phyloP scores from a whole-genome alignment of 2,329 filamentous ascomycete species.

The Microsporum canis region DNA sequence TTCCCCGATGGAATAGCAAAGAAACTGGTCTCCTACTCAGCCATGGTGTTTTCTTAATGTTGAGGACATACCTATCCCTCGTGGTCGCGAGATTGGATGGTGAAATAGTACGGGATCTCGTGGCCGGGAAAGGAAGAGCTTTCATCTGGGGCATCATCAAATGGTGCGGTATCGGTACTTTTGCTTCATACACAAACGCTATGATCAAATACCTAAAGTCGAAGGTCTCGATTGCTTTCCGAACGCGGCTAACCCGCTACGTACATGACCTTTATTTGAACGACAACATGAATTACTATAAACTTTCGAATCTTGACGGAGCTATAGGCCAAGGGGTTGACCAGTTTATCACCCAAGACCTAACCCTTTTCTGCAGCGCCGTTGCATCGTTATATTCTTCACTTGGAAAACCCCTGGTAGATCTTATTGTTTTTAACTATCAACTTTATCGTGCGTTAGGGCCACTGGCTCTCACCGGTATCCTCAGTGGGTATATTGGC shows the following conservation, averaged over 20 bases:
- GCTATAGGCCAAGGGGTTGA: conserved; percentile 86
- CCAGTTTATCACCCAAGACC: conserved; percentile 94
- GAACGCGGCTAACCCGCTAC: conserved; percentile 85
- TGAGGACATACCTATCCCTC: conserved; percentile 86
- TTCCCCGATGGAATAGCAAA: conserved; percentile 89
- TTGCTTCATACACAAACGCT: conserved; percentile 94
- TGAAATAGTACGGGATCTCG: conserved; percentile 88
- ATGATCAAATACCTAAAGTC: conserved; percentile 98
- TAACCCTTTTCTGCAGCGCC: conserved; percentile 87
- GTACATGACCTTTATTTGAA: conserved; percentile 96
- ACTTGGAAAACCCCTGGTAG: conserved; percentile 94
- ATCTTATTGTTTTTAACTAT: conserved; percentile 95
- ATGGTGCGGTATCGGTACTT: conserved; percentile 87
- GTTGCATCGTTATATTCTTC: conserved; percentile 91
- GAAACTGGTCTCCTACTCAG: conserved; percentile 83
- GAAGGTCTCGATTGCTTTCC: conserved; percentile 96
- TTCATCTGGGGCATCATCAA: conserved; percentile 85
- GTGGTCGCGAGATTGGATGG: conserved; percentile 88
- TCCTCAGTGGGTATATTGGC: conserved; percentile 85
- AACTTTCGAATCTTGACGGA: conserved; percentile 82
- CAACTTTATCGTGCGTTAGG: conserved; percentile 88
- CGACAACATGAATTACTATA: conserved; percentile 92
- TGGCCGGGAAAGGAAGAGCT: conserved; percentile 80
- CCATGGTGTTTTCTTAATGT: conserved; percentile 78
- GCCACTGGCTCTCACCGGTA: conserved; percentile 70